phyloP scores from a whole-genome alignment of 768 basidiomycete species.

The Calocera viscosa region DNA sequence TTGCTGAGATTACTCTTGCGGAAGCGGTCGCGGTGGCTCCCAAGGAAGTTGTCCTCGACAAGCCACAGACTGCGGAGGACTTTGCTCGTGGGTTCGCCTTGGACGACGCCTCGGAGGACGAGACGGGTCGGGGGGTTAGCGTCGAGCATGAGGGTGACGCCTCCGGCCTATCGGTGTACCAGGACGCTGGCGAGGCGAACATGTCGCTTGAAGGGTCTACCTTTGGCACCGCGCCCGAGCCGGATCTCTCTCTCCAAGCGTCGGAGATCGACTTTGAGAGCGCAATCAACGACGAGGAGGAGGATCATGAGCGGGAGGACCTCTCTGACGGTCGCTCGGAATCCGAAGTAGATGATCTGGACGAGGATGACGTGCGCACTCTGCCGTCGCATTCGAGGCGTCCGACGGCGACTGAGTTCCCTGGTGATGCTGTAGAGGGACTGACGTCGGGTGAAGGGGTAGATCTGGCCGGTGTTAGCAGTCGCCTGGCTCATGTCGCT shows the following conservation, averaged over 20 bases:
- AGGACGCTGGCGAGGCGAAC: slow-evolving; percentile 19
- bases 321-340: slow-evolving; percentile 13
- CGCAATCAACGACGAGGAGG: slow-evolving; percentile 27
- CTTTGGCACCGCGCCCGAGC: background rate
- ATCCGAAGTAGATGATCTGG: background rate
- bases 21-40: background rate
- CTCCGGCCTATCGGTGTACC: slow-evolving; percentile 24
- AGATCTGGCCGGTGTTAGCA: background rate
- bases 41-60: background rate
- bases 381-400: background rate
- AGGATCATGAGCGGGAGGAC: slow-evolving; percentile 20
- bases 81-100: background rate
- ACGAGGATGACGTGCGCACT: slow-evolving; percentile 10
- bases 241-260: slow-evolving; percentile 20
- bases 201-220: slow-evolving; percentile 13
- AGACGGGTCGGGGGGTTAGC: background rate
- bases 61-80: background rate
- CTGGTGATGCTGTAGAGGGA: background rate
- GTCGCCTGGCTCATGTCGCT: background rate
- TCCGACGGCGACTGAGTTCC: background rate
- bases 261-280: slow-evolving; percentile 18
- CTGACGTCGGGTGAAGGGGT: background rate
- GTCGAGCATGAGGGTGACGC: slow-evolving; percentile 30
- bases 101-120: background rate
- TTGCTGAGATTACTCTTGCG: no score